Evolutionary conservation across 768 basidiomycete species (phyloP).

Genomic region (Russula olivacea): DNA sequence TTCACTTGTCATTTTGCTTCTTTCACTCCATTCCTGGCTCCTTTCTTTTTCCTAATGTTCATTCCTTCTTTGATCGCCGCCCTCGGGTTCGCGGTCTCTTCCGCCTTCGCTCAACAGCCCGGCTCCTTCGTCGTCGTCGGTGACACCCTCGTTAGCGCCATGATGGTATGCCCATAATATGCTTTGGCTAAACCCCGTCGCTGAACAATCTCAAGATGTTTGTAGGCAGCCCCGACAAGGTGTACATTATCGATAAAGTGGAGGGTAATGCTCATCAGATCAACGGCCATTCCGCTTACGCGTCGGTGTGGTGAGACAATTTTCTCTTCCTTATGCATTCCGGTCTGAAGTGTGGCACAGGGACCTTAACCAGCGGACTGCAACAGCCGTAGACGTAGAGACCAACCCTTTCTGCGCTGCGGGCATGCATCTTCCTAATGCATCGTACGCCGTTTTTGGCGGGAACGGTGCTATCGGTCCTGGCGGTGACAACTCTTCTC

Average conservation of each 20-base stretch:
- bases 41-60: neutral
- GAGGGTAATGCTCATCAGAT: conserved; percentile 66
- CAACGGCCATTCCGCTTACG: conserved; percentile 70
- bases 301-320: conserved; percentile 53
- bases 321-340: neutral
- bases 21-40: neutral
- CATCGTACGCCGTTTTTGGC: conserved; percentile 67
- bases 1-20: neutral
- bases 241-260: conserved; percentile 87
- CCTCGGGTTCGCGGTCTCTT: neutral
- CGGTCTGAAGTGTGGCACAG: conserved; percentile 30
- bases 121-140: conserved; percentile 2
- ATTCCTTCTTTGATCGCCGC: neutral
- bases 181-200: too few species aligned
- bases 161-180: conserved; percentile 1
- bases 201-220: conserved; percentile 51
- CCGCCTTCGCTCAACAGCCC: neutral
- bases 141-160: conserved; percentile 8
- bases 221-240: conserved; percentile 69
- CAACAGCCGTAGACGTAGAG: conserved; percentile 61
- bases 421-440: conserved; percentile 76
- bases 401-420: conserved; percentile 80
- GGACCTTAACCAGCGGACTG: conserved; percentile 56
- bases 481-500: conserved; percentile 51
- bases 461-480: conserved; percentile 76